phyloP scores from a whole-genome alignment of 78 protist genomes.

The Dictyostelium intermedium region DNA sequence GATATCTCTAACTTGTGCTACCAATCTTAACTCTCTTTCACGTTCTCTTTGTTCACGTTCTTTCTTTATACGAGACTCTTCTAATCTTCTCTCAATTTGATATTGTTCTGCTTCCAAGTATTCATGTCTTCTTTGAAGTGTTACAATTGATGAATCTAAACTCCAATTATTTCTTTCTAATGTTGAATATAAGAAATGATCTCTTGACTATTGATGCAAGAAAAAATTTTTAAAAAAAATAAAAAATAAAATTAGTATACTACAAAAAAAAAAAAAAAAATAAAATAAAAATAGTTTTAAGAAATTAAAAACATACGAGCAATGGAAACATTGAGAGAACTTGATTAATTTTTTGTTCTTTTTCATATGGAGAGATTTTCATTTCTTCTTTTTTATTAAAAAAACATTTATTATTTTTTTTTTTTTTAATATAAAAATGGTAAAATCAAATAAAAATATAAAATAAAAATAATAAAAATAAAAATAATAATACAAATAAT shows the following conservation, averaged over 20 bases:
- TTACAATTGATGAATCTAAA: not conserved
- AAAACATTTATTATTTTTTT: not conserved
- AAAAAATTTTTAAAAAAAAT: too few species aligned
- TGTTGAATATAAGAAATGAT: slow-evolving; percentile 61
- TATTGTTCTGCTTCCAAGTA: slow-evolving; percentile 39
- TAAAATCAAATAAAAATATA: not conserved
- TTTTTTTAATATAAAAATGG: not conserved
- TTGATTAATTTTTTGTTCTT: slow-evolving; percentile 26
- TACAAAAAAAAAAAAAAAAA: too few species aligned
- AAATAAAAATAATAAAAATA: not conserved
- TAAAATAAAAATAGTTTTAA: too few species aligned
- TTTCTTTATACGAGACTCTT: not conserved
- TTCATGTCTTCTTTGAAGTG: slow-evolving; percentile 29
- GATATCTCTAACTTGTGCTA: slow-evolving; percentile 15
- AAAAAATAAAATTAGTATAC: too few species aligned
- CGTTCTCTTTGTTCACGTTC: slow-evolving; percentile 19
- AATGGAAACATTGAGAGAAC: slow-evolving; percentile 53
- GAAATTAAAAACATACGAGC: not conserved
- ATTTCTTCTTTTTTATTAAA: slow-evolving; percentile 6
- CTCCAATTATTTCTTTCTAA: slow-evolving; percentile 51
- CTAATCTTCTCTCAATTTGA: not conserved
- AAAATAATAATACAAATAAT: not conserved
- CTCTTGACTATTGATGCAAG: not conserved
- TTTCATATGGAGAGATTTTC: slow-evolving; percentile 33
- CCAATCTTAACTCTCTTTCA: not conserved